phyloP scores from a whole-genome alignment of 2,329 filamentous ascomycete species.

The Pseudogymnoascus sp. region DNA sequence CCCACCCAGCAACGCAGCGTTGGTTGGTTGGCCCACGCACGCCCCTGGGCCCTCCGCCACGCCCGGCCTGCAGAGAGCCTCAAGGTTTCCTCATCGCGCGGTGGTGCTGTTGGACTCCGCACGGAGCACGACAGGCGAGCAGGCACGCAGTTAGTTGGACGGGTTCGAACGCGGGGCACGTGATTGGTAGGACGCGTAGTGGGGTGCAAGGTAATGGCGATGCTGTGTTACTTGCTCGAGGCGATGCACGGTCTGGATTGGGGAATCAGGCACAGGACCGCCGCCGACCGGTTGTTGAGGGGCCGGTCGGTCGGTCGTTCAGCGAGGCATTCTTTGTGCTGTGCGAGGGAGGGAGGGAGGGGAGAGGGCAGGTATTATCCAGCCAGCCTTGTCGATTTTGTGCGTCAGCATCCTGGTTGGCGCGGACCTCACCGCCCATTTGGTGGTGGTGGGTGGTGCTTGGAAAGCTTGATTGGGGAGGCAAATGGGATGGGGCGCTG shows the following conservation, averaged over 20 bases:
- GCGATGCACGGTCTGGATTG: background rate
- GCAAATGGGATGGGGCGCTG: background rate
- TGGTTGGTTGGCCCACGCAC: background rate
- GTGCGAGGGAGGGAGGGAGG: background rate
- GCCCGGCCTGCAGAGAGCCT: background rate
- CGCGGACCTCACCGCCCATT: background rate
- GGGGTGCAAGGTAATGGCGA: background rate
- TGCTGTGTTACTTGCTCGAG: background rate
- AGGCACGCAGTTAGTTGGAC: background rate
- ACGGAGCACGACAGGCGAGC: background rate
- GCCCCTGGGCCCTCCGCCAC: background rate
- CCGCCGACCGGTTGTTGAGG: background rate
- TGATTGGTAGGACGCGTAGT: background rate
- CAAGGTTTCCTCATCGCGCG: background rate
- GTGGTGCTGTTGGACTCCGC: background rate
- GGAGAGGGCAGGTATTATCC: background rate
- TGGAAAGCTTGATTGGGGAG: constrained; percentile 1
- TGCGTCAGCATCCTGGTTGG: background rate
- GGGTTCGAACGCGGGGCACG: background rate
- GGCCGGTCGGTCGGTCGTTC: background rate
- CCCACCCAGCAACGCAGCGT: too few species aligned
- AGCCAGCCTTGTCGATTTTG: background rate
- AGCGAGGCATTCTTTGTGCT: background rate
- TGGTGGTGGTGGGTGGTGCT: background rate
- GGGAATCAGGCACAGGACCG: constrained; percentile 3